These are phyloP conservation scores for Protomyces inouyei DNA, from an alignment of 1,139 yeast genomes.

Conservation along the genomic window DNA sequence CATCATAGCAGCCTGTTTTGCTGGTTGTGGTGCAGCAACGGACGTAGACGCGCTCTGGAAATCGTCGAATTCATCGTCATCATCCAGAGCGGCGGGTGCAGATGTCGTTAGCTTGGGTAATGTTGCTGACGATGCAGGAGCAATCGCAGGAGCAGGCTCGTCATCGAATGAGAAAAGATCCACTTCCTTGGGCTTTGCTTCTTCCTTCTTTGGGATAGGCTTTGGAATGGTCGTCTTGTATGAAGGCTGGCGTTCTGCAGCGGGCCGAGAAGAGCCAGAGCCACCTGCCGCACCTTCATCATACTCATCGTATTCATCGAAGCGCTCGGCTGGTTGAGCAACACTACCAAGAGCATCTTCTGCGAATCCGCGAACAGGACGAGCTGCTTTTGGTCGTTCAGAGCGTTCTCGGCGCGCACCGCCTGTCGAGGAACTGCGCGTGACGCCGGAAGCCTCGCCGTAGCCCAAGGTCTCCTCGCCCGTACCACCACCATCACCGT, in stretches of 20 bases:
- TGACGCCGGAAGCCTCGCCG: conserved; percentile 19
- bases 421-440: not conserved
- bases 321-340: conserved; percentile 43
- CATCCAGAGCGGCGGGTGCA: conserved; percentile 30
- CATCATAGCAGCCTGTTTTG: conserved; percentile 21
- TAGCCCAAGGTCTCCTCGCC: conserved; percentile 10
- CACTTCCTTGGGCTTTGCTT: conserved; percentile 41
- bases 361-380: conserved; percentile 27
- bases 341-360: conserved; percentile 29
- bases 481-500: conserved; percentile 34
- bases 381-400: conserved; percentile 19
- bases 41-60: conserved; percentile 68
- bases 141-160: conserved; percentile 49
- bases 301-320: conserved; percentile 63
- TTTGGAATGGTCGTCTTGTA: conserved; percentile 22
- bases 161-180: conserved; percentile 56
- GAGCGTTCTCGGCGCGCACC: conserved; percentile 9
- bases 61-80: conserved; percentile 87
- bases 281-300: conserved; percentile 42
- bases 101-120: conserved; percentile 32
- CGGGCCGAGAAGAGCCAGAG: conserved; percentile 16
- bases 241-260: not conserved
- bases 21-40: conserved; percentile 32
- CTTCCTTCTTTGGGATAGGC: conserved; percentile 34
- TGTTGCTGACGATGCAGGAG: conserved; percentile 37